Evolutionary conservation across 2,329 filamentous ascomycete genomes (phyloP), one percentile per base, ranked within the genome.

Genomic region (Delphinella strobiligena): DNA sequence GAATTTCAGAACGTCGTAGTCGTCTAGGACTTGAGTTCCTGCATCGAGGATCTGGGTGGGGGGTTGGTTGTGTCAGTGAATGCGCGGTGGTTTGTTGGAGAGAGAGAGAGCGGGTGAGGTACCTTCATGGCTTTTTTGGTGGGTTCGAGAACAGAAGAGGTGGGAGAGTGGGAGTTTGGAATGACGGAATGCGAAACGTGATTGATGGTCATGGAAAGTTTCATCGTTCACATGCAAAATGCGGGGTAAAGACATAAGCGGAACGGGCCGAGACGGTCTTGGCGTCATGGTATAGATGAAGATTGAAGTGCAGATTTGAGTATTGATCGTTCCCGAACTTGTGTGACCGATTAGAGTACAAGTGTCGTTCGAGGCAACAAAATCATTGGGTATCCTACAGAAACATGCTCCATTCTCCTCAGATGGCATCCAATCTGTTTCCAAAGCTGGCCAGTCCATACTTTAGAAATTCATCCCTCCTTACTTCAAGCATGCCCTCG

Each of bases 401-500:
- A 27, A 27, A 7, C 7, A 27, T 27, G 22, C 22, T 27, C 7
- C 22, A 27, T 7, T n/a, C n/a, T n/a, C n/a, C n/a, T n/a, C n/a
- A n/a, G 22, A 27, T 27, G 12, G 22, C 22, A 12, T 27, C 22
- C 22, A 27, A 27, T 27, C 22, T 27, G 22, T 33, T 34, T 5
- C 39, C 34, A 14, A 41, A 15, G 17, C 33, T 36, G 11, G 27
- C 5, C 2, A 41, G 38, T 12, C 83, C 83, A 47, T 84, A 71
- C 48, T 76, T 75, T 34, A 78, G 55, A 69, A 83, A 89, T 24
- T 74, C 64, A 5, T 89, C 83, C 18, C 78, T 67, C 46, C 87
- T 82, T 15, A 88, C 65, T 19, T 78, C 73, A 2, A 80, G 78
- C 38, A 84, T 69, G 2, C 81, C 76, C 27, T 75, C 73, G 3